These are phyloP conservation scores for Micractinium sp. DNA, from an alignment of 139 green algal species.

Conservation along the genomic window DNA sequence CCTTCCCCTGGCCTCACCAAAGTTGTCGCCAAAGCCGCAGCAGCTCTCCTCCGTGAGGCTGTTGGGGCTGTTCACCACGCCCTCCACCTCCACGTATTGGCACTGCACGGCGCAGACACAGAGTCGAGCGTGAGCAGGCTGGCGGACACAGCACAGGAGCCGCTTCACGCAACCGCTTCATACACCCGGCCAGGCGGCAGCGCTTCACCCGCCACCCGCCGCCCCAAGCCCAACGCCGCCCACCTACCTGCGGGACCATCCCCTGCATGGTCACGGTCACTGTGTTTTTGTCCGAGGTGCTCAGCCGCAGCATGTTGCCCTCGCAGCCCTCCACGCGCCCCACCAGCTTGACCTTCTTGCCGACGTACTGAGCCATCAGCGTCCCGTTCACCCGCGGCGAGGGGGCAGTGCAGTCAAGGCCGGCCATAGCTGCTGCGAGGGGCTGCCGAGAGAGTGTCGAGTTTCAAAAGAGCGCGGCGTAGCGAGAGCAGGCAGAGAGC, in stretches of 20 bases:
- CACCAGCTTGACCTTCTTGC: slow-evolving; percentile 64
- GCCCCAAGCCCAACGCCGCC: background rate
- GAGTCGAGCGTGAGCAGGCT: background rate
- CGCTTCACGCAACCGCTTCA: no score
- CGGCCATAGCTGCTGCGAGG: slow-evolving; percentile 6
- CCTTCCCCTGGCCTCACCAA: slow-evolving; percentile 54
- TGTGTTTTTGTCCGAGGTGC: slow-evolving; percentile 52
- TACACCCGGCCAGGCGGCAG: background rate
- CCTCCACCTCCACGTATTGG: slow-evolving; percentile 66
- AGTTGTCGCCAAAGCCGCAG: slow-evolving; percentile 62
- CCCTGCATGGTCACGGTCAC: slow-evolving; percentile 48
- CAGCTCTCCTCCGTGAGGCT: slow-evolving; percentile 57
- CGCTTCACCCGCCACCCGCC: background rate
- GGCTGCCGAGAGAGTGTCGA: background rate
- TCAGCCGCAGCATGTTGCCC: slow-evolving; percentile 41
- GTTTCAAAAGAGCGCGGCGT: background rate
- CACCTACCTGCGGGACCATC: slow-evolving; percentile 34
- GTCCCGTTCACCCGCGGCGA: slow-evolving; percentile 61
- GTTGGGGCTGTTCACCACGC: slow-evolving; percentile 61
- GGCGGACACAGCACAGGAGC: background rate
- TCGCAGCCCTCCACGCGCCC: slow-evolving; percentile 48
- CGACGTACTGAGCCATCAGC: slow-evolving; percentile 49
- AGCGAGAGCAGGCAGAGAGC: no score
- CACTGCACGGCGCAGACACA: background rate
- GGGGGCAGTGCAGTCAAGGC: slow-evolving; percentile 34